Evolutionary conservation across 23 red algal species (phyloP).

Genomic region (Agarophyton chilense): DNA sequence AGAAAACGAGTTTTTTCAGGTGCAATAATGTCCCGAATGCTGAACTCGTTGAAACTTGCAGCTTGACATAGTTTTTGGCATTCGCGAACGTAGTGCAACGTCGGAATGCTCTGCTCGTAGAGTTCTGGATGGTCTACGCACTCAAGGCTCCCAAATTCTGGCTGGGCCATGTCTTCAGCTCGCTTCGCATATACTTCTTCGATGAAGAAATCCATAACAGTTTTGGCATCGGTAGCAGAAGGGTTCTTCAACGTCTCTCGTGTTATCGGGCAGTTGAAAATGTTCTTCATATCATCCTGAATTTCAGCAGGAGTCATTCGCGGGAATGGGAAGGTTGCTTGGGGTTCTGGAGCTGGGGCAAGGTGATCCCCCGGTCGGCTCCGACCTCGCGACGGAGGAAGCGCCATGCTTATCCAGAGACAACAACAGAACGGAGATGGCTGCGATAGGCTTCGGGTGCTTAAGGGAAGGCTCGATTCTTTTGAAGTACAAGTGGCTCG

Average conservation of each 20-base stretch:
- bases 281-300: slow-evolving; percentile 62
- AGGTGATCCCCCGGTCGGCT: slow-evolving; percentile 56
- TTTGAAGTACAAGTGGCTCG: background rate
- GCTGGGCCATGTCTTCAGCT: slow-evolving; percentile 60
- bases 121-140: slow-evolving; percentile 49
- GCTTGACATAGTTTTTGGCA: slow-evolving; percentile 63
- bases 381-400: slow-evolving; percentile 30
- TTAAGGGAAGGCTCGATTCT: background rate
- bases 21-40: slow-evolving; percentile 76
- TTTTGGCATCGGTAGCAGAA: slow-evolving; percentile 21
- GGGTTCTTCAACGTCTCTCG: slow-evolving; percentile 33
- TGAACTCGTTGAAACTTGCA: slow-evolving; percentile 76
- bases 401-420: background rate
- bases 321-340: slow-evolving; percentile 46
- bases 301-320: slow-evolving; percentile 52
- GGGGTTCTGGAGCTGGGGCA: slow-evolving; percentile 35
- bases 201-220: slow-evolving; percentile 59
- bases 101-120: slow-evolving; percentile 45
- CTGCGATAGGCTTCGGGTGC: background rate
- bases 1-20: slow-evolving; percentile 79
- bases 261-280: slow-evolving; percentile 56
- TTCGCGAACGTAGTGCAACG: slow-evolving; percentile 25
- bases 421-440: background rate
- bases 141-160: slow-evolving; percentile 49
- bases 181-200: slow-evolving; percentile 46